Base-by-base conservation (phyloP, 805 yeast species). In the Metschnikowia shivogae region DNA sequence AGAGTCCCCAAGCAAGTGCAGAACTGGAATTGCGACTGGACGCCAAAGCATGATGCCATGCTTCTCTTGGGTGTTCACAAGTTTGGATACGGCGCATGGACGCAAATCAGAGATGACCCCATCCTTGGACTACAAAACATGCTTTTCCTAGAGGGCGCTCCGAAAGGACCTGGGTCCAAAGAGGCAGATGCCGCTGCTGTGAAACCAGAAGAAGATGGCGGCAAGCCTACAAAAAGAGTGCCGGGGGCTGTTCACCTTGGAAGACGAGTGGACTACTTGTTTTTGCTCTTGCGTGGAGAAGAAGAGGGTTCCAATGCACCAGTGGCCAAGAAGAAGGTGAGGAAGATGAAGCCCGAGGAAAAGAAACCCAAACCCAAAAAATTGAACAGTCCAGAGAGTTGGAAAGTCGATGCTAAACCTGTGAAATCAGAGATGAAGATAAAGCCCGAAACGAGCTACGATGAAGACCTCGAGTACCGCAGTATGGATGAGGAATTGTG, bases 31-130 rank as follows among this genome's bases (percentile, higher is more conserved):
- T 87, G 96, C 56, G 81, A 80, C 26, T 93, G 99, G 99, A 72
- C 73, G 3, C 72, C 75, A 11, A 79, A 74, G 28, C 96, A 93
- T 60, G 99, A 93, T 63, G 86, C 89, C 42, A 86, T 82, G 81
- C 73, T 93, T 43, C 64, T 93, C 49, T 79, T 86, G 30, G 99
- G 99, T 52, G 86, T 92, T 19, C 77, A 78, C 59, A 89, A 88
- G 65, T 90, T 90, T 65, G 99, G 99, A 0, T 90, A 89, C 63
- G 98, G 98, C 13, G 83, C 96, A 1, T 93, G 99, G 99, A 62
- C 77, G 3, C 90, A 86, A 59, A 90, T 93, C 37, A 76, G 99
- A 60, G 99, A 93, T 67, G 99, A 93, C 66, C 98, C 99, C 1
- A 76, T 88, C 42, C 73, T 93, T 47, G 90, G 89, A 9, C 72